Conservation (phyloP, 2,329 filamentous ascomycete genomes). For the Botryotinia calthae region DNA sequence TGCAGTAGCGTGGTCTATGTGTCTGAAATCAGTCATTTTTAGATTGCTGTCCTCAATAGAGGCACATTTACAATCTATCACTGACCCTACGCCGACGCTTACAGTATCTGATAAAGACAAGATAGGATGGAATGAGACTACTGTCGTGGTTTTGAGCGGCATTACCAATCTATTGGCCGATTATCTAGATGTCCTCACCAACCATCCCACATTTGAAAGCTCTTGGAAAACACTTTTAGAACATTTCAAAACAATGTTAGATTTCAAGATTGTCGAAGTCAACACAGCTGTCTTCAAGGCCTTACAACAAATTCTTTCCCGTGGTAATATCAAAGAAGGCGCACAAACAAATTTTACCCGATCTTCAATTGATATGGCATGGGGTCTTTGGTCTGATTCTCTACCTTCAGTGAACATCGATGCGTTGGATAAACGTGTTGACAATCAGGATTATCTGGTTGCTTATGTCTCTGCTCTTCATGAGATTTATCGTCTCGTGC, state of each 20-base stretch:
- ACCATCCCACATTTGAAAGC: conserved; percentile 62
- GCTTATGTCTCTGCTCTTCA: conserved; percentile 77
- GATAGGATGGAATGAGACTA: conserved; percentile 70
- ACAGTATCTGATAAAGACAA: conserved; percentile 43
- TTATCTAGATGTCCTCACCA: conserved; percentile 70
- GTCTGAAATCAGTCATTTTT: conserved; percentile 78
- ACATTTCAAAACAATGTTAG: conserved; percentile 64
- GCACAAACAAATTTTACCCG: conserved; percentile 33
- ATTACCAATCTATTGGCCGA: conserved; percentile 71
- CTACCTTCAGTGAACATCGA: conserved; percentile 52
- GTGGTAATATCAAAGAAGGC: conserved; percentile 46
- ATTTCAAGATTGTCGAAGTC: conserved; percentile 64
- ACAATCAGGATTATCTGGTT: conserved; percentile 79
- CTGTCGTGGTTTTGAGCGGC: conserved; percentile 70
- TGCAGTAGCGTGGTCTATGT: conserved; percentile 77
- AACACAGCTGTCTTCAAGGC: conserved; percentile 70
- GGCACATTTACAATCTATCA: conserved; percentile 47
- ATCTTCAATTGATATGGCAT: conserved; percentile 58
- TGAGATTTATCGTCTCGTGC: conserved; percentile 75
- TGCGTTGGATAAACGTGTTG: conserved; percentile 45
- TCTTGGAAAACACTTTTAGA: conserved; percentile 74
- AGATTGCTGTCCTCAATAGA: conserved; percentile 71
- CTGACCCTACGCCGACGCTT: conserved; percentile 39
- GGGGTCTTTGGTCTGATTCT: conserved; percentile 67
- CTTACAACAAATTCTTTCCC: conserved; percentile 59